Conservation (phyloP, 345 rosid genomes). For the Salix exigua region DNA sequence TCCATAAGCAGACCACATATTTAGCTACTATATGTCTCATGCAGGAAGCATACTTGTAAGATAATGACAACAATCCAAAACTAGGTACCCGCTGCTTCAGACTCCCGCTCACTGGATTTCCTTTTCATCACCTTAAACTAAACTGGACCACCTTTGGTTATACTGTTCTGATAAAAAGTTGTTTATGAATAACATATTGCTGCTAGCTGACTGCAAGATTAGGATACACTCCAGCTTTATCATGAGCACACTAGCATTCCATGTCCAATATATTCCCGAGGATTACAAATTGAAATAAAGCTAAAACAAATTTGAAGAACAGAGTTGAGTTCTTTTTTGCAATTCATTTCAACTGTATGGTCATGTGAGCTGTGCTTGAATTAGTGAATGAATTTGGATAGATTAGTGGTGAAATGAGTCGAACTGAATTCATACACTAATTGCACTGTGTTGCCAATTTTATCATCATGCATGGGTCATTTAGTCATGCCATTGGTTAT, state of each 20-base stretch:
- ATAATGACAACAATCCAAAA: slow-evolving; percentile 2
- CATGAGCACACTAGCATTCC: neutral
- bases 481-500: neutral
- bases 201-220: neutral
- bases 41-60: neutral
- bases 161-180: neutral
- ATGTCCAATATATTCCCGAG: neutral
- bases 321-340: neutral
- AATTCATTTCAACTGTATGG: neutral
- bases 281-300: neutral
- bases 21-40: neutral
- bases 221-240: neutral
- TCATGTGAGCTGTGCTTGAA: neutral
- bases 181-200: neutral
- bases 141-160: neutral
- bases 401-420: neutral
- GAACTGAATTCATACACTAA: neutral
- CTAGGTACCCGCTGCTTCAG: neutral
- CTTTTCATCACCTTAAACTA: neutral
- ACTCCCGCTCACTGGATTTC: neutral
- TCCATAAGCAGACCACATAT: neutral
- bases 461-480: neutral
- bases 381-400: neutral
- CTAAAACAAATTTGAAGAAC: neutral
- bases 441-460: neutral